phyloP scores from a whole-genome alignment of 805 yeast genomes.

The Saccharomycopsis fibuligera region DNA sequence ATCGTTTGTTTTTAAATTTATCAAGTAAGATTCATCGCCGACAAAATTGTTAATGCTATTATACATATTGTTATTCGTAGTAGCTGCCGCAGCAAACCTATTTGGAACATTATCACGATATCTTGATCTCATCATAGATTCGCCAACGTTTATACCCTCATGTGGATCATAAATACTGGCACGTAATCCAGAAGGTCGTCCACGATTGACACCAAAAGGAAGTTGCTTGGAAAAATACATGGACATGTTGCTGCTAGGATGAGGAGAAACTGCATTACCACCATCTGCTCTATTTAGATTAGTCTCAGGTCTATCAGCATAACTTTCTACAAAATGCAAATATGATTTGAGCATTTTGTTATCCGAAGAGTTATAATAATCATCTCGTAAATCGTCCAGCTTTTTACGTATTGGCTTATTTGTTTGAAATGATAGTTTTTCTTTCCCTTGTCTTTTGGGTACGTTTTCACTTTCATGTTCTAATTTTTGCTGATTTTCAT shows the following conservation, averaged over 20 bases:
- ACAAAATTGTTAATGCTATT: constrained; percentile 15
- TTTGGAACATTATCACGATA: neutral
- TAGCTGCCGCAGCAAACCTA: too few relatives aligned
- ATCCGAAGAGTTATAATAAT: constrained; percentile 41
- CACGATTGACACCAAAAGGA: constrained; percentile 2
- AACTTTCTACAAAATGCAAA: constrained; percentile 79
- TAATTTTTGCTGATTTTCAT: constrained; percentile 33
- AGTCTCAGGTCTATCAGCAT: constrained; percentile 44
- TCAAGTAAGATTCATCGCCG: constrained; percentile 29
- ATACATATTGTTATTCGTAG: neutral
- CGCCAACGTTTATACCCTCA: neutral
- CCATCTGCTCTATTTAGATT: constrained; percentile 12
- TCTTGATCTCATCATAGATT: neutral
- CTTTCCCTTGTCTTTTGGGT: constrained; percentile 18
- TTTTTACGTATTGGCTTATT: constrained; percentile 18
- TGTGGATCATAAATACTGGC: neutral
- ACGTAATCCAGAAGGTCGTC: neutral
- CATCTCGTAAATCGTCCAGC: constrained; percentile 30
- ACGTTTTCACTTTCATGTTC: constrained; percentile 19
- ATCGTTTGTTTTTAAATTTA: constrained; percentile 33
- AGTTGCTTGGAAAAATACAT: constrained; percentile 13
- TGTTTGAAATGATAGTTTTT: constrained; percentile 17
- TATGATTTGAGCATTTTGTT: constrained; percentile 93
- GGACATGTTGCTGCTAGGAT: neutral
- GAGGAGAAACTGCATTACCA: neutral